Evolutionary conservation across 176 grass and related monocot species (phyloP).

Genomic region (Phoenix roebelenii): DNA sequence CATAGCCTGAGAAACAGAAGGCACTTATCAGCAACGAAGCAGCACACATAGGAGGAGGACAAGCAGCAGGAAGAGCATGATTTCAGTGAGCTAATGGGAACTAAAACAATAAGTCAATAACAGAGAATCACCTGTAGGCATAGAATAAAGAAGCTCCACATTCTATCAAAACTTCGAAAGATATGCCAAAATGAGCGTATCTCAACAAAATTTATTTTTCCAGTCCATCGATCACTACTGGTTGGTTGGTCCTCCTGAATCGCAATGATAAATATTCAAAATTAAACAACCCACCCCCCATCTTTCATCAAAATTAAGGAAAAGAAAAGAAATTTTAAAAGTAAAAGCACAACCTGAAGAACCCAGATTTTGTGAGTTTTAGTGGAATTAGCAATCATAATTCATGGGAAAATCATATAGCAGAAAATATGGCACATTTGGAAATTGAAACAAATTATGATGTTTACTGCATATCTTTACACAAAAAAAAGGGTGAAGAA

Average conservation of each 20-base stretch:
- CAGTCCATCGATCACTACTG: conserved; percentile 53
- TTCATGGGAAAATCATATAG: no score
- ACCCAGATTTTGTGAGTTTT: no score
- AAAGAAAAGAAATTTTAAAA: no score
- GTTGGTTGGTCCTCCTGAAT: conserved; percentile 43
- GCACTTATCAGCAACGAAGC: conserved; percentile 8
- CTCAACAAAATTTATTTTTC: conserved; percentile 97
- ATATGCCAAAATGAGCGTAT: conserved; percentile 95
- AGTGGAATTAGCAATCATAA: no score
- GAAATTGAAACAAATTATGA: no score
- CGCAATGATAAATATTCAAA: conserved; percentile 10
- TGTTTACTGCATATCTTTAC: no score
- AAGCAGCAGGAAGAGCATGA: conserved; percentile 12
- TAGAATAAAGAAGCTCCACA: conserved; percentile 95
- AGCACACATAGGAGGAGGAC: conserved; percentile 11
- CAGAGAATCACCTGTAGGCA: conserved; percentile 63
- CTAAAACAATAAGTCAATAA: conserved; percentile 6
- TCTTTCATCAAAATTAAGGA: no score
- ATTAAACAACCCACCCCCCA: no score
- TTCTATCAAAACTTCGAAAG: conserved; percentile 96
- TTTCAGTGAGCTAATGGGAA: no score
- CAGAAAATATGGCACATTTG: no score
- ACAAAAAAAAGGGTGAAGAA: no score
- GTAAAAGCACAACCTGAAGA: no score
- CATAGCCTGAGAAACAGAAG: conserved; percentile 55